phyloP scores from a whole-genome alignment of 768 basidiomycete genomes.

The Crepidotus variabilis region DNA sequence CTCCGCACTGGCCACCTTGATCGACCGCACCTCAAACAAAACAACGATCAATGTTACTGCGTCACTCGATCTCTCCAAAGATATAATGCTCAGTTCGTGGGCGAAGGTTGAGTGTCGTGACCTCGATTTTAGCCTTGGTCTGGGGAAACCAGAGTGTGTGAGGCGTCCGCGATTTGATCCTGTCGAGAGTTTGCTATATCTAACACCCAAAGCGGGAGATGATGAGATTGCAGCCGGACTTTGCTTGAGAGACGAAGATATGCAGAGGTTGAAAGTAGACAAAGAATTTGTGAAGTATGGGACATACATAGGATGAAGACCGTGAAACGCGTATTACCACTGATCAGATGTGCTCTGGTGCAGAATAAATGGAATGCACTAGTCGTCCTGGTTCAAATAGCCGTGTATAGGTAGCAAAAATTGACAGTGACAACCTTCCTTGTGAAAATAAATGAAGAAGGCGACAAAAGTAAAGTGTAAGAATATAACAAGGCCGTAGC shows the following conservation, averaged over 20 bases:
- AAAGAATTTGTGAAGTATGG: slow-evolving; percentile 18
- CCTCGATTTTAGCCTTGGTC: slow-evolving; percentile 20
- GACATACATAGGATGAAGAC: slow-evolving; percentile 8
- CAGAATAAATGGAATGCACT: no score
- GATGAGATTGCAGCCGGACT: slow-evolving; percentile 18
- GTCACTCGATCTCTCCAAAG: slow-evolving; percentile 11
- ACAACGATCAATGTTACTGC: slow-evolving; percentile 13
- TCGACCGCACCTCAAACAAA: slow-evolving; percentile 14
- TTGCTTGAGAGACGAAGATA: slow-evolving; percentile 24
- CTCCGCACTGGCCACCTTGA: slow-evolving; percentile 16
- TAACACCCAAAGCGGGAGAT: slow-evolving; percentile 18
- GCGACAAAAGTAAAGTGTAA: no score
- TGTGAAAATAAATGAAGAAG: no score
- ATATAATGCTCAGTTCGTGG: slow-evolving; percentile 27
- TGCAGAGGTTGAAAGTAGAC: slow-evolving; percentile 20
- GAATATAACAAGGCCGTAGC: no score
- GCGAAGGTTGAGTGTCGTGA: slow-evolving; percentile 18
- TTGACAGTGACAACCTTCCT: no score
- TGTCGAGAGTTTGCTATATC: slow-evolving; percentile 23
- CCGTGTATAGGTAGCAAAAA: no score
- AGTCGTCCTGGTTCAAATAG: no score
- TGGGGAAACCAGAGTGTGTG: slow-evolving; percentile 22
- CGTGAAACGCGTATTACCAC: no score
- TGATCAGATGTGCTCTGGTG: no score
- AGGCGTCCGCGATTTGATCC: slow-evolving; percentile 21